Conservation (phyloP, 2,329 filamentous ascomycete genomes). For the Dissoconium aciculare region DNA sequence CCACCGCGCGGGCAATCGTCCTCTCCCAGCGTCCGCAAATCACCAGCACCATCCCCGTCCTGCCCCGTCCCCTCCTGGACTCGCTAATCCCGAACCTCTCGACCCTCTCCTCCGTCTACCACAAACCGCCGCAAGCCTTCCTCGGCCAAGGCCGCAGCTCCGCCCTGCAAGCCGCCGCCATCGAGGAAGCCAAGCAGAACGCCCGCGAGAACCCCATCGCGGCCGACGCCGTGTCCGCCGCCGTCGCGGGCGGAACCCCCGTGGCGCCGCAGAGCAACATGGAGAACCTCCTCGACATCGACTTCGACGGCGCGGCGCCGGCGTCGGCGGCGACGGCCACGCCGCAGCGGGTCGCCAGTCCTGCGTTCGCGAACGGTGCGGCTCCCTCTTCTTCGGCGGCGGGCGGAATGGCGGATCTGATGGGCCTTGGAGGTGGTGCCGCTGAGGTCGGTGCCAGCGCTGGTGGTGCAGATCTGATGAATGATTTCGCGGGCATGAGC, state of each 20-base stretch:
- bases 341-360: slow-evolving; percentile 54
- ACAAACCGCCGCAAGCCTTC: slow-evolving; percentile 97
- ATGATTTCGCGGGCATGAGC: slow-evolving; percentile 71
- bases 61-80: slow-evolving; percentile 71
- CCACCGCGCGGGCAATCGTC: slow-evolving; percentile 82
- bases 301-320: slow-evolving; percentile 84
- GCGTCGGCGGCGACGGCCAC: slow-evolving; percentile 60
- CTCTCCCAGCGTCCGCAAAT: slow-evolving; percentile 91
- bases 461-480: slow-evolving; percentile 46
- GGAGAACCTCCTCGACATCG: slow-evolving; percentile 90
- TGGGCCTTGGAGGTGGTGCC: slow-evolving; percentile 43
- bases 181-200: slow-evolving; percentile 88
- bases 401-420: slow-evolving; percentile 64
- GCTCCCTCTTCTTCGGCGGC: slow-evolving; percentile 28
- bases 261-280: slow-evolving; percentile 54
- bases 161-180: slow-evolving; percentile 85
- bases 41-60: slow-evolving; percentile 78
- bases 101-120: slow-evolving; percentile 91
- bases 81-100: slow-evolving; percentile 84
- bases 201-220: slow-evolving; percentile 88
- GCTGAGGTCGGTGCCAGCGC: slow-evolving; percentile 16
- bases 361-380: slow-evolving; percentile 27
- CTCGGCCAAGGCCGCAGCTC: slow-evolving; percentile 89
- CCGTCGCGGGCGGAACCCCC: slow-evolving; percentile 33
- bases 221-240: slow-evolving; percentile 58